These are phyloP conservation scores for Suillus americanus DNA, from an alignment of 768 basidiomycete species.

Conservation along the genomic window DNA sequence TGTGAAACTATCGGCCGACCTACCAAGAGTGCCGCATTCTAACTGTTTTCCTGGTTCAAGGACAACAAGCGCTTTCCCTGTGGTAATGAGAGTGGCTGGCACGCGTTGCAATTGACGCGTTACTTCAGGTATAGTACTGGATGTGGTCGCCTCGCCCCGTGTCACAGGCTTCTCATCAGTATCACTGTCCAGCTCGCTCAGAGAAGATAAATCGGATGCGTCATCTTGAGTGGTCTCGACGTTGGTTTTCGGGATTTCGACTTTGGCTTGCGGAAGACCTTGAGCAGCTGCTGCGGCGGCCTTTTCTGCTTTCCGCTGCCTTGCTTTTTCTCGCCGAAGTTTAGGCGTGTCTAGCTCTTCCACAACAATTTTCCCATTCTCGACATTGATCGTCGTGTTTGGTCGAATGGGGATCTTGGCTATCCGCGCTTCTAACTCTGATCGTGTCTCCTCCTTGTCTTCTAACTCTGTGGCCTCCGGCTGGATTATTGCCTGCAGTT, in stretches of 20 bases:
- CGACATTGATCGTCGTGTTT: constrained; percentile 30
- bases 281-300: constrained; percentile 22
- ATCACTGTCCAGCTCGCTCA: constrained; percentile 43
- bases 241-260: constrained; percentile 10
- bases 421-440: constrained; percentile 26
- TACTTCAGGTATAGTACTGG: constrained; percentile 11
- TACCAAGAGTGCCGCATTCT: constrained; percentile 67
- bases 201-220: constrained; percentile 44
- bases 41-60: constrained; percentile 37
- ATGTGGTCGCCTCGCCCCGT: constrained; percentile 5
- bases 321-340: constrained; percentile 58
- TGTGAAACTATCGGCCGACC: constrained; percentile 15
- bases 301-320: constrained; percentile 43
- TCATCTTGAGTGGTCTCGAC: constrained; percentile 20
- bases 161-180: constrained; percentile 14
- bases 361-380: constrained; percentile 58
- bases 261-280: background rate
- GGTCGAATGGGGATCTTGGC: constrained; percentile 27
- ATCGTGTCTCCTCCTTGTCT: constrained; percentile 11
- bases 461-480: background rate
- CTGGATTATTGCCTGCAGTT: background rate
- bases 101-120: constrained; percentile 11
- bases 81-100: constrained; percentile 10
- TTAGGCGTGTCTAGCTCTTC: constrained; percentile 74
- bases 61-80: constrained; percentile 32